phyloP scores from a whole-genome alignment of 352 stramenopile species.

The Phytophthora colocasiae region DNA sequence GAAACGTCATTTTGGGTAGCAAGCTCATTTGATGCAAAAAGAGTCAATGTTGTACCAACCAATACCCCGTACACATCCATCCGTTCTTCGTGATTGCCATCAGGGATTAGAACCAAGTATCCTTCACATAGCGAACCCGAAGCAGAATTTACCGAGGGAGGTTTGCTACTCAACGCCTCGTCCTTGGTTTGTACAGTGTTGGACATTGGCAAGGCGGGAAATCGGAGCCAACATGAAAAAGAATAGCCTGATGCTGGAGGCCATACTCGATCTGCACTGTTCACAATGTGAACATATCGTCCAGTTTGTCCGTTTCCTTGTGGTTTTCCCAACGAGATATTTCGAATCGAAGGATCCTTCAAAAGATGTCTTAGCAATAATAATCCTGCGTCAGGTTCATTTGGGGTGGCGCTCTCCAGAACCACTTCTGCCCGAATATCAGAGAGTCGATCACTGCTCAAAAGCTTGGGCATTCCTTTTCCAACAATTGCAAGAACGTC shows the following conservation, averaged over 20 bases:
- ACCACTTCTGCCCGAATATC: not conserved
- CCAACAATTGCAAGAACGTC: conserved; percentile 63
- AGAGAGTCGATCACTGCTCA: conserved; percentile 30
- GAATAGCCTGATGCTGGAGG: conserved; percentile 78
- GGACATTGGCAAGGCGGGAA: conserved; percentile 35
- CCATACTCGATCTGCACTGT: conserved; percentile 66
- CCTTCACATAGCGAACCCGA: conserved; percentile 73
- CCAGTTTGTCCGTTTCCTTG: conserved; percentile 57
- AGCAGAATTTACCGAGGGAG: not conserved
- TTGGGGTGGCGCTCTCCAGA: not conserved
- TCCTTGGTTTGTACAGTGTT: not conserved
- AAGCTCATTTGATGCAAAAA: conserved; percentile 56
- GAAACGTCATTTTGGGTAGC: conserved; percentile 44
- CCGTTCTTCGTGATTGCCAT: conserved; percentile 44
- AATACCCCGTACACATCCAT: conserved; percentile 66
- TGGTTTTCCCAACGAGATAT: conserved; percentile 64
- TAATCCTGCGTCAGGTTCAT: conserved; percentile 46
- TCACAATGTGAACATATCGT: conserved; percentile 73
- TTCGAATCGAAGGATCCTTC: conserved; percentile 51
- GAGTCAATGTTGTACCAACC: conserved; percentile 56
- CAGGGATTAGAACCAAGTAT: conserved; percentile 43
- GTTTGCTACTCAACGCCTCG: not conserved
- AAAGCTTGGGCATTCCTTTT: conserved; percentile 55
- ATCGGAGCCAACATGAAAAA: conserved; percentile 77
- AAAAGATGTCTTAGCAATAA: conserved; percentile 51